Evolutionary conservation across 495 filamentous ascomycete species (phyloP).

Genomic region (Hypomontagnella monticulosa): DNA sequence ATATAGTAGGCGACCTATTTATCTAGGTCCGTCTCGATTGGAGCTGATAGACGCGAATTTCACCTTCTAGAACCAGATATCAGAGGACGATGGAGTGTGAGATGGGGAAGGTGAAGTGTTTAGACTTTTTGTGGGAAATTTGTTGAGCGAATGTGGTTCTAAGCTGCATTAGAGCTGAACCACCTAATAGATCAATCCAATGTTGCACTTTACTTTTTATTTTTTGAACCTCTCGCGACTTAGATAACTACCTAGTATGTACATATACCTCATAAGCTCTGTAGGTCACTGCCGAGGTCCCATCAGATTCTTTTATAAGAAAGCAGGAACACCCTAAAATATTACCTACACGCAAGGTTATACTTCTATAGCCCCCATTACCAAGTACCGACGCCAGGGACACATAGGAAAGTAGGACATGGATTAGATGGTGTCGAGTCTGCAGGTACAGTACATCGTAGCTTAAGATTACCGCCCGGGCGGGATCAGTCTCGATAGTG

Average conservation of each 20-base stretch:
- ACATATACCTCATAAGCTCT: background rate
- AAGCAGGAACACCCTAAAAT: background rate
- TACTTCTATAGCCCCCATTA: too few species aligned
- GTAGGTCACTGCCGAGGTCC: background rate
- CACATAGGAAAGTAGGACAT: too few species aligned
- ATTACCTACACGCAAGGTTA: too few species aligned
- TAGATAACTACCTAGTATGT: background rate
- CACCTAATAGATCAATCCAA: background rate
- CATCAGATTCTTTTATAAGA: background rate
- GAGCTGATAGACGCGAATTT: background rate
- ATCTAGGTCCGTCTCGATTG: background rate
- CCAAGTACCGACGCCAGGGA: too few species aligned
- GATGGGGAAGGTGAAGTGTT: slow-evolving; percentile 5
- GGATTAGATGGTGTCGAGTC: too few species aligned
- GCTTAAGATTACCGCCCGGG: background rate
- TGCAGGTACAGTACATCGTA: too few species aligned
- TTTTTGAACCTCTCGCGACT: background rate
- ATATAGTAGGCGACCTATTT: slow-evolving; percentile 1
- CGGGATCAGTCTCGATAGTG: background rate
- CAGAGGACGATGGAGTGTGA: background rate
- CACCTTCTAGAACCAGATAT: background rate
- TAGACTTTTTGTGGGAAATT: slow-evolving; percentile 35
- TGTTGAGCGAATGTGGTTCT: slow-evolving; percentile 16
- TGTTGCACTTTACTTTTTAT: slow-evolving; percentile 21
- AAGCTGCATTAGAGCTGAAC: slow-evolving; percentile 19